A percentile compares a stretch with the other conserved stretches of the same genome.
Conservation (phyloP, 2,329 filamentous ascomycete genomes). For the Pyrenophora teres region DNA sequence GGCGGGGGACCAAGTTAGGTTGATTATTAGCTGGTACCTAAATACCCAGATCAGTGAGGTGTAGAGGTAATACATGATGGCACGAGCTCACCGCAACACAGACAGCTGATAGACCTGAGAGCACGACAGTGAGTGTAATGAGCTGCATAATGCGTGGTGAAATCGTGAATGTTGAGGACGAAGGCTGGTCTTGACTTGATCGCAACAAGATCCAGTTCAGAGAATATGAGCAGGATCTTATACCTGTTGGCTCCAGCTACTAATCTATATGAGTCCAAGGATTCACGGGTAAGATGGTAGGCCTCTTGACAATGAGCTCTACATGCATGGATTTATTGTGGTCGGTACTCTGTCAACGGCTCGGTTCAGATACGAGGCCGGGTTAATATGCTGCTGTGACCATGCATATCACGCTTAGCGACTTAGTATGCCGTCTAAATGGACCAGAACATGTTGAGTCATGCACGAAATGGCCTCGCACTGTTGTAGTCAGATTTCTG, state of each 20-base stretch:
- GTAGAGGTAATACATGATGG: not conserved
- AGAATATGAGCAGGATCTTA: conserved; percentile 9
- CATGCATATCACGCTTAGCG: too few species aligned
- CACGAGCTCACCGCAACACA: conserved; percentile 27
- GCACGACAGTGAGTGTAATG: conserved; percentile 14
- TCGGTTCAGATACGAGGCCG: too few species aligned
- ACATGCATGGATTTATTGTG: too few species aligned
- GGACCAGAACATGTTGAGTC: too few species aligned
- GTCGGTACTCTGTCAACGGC: too few species aligned
- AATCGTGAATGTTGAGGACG: not conserved
- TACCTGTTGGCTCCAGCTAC: not conserved
- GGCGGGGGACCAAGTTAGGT: conserved; percentile 23
- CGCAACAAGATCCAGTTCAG: not conserved
- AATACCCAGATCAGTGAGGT: not conserved
- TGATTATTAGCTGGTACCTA: conserved; percentile 27
- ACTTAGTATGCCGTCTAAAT: too few species aligned
- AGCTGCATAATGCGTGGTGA: conserved; percentile 25
- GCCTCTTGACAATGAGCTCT: not conserved
- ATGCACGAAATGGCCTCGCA: too few species aligned
- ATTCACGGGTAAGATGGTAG: not conserved
- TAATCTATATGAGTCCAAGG: not conserved
- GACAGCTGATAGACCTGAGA: conserved; percentile 17
- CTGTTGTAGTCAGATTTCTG: too few species aligned
- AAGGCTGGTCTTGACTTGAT: not conserved
- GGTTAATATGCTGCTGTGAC: too few species aligned